Conservation (phyloP, 768 basidiomycete genomes). For the Amanita thiersii region DNA sequence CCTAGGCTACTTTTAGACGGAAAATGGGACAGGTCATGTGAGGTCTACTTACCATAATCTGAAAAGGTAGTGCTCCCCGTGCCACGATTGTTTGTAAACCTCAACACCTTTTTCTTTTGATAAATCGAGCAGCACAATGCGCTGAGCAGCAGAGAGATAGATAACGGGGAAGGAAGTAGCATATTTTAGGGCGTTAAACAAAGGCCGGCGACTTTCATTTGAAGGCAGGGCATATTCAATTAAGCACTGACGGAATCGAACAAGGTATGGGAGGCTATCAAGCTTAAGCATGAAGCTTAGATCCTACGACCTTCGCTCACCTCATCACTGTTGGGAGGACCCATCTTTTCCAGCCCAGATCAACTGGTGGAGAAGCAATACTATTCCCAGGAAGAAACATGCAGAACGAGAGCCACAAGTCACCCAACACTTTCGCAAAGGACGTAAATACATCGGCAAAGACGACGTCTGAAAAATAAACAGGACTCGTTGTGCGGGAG, state of each 20-base stretch:
- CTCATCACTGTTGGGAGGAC: slow-evolving; percentile 82
- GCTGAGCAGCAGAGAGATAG: slow-evolving; percentile 85
- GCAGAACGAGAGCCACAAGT: slow-evolving; percentile 80
- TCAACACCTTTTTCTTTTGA: slow-evolving; percentile 38
- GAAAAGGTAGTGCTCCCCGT: slow-evolving; percentile 72
- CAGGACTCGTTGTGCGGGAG: slow-evolving; percentile 47
- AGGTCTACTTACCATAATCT: slow-evolving; percentile 61
- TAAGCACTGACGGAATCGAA: slow-evolving; percentile 92
- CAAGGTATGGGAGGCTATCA: slow-evolving; percentile 70
- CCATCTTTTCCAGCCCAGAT: slow-evolving; percentile 63
- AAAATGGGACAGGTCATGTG: not conserved
- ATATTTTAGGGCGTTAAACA: slow-evolving; percentile 94
- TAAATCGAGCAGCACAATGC: slow-evolving; percentile 56
- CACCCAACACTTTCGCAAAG: slow-evolving; percentile 93
- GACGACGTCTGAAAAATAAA: slow-evolving; percentile 88
- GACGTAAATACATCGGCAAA: slow-evolving; percentile 96
- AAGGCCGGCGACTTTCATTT: slow-evolving; percentile 61
- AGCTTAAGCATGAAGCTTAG: slow-evolving; percentile 5
- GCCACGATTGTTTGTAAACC: slow-evolving; percentile 45
- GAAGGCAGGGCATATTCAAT: slow-evolving; percentile 65
- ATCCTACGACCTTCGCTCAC: slow-evolving; percentile 30
- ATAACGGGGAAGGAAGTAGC: slow-evolving; percentile 96
- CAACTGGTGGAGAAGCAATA: slow-evolving; percentile 53
- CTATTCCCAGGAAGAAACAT: slow-evolving; percentile 86
- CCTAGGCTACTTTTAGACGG: slow-evolving; percentile 34